phyloP scores from a whole-genome alignment of 768 basidiomycete genomes.

The Suillus brevipes region DNA sequence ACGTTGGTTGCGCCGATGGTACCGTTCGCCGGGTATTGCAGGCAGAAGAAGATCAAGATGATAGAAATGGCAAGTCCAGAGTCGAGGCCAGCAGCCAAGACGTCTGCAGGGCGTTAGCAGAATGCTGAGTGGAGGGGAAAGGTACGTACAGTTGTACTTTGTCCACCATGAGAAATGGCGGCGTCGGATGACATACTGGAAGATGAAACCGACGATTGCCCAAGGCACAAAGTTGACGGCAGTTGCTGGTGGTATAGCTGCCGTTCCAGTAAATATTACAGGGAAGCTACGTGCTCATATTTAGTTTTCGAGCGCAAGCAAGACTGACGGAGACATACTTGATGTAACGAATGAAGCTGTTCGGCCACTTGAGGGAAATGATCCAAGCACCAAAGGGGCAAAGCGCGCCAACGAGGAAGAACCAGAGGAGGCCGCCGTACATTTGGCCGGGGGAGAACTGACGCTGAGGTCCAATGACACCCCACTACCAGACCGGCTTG shows the following conservation, averaged over 20 bases:
- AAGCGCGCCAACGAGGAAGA: constrained; percentile 73
- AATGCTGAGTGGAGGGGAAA: no score
- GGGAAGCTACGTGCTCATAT: constrained; percentile 25
- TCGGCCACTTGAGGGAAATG: constrained; percentile 55
- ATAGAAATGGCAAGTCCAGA: constrained; percentile 17
- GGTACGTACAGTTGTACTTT: constrained; percentile 30
- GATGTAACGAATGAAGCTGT: constrained; percentile 55
- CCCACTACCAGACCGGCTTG: constrained; percentile 25
- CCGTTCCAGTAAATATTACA: constrained; percentile 40
- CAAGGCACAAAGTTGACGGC: constrained; percentile 49
- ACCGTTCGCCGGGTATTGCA: constrained; percentile 32
- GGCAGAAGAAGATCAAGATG: constrained; percentile 27
- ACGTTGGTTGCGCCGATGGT: constrained; percentile 49
- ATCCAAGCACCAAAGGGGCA: constrained; percentile 55
- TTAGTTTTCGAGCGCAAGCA: not conserved
- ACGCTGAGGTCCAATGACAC: constrained; percentile 70
- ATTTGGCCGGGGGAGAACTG: constrained; percentile 67
- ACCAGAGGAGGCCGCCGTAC: constrained; percentile 48
- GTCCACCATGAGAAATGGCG: constrained; percentile 38
- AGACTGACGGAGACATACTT: constrained; percentile 41
- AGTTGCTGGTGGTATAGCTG: constrained; percentile 44
- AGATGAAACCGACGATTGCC: constrained; percentile 47
- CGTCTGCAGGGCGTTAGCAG: constrained; percentile 14
- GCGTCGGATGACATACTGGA: constrained; percentile 36
- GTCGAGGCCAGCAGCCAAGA: constrained; percentile 35